Conservation (phyloP, 495 filamentous ascomycete genomes). For the Trichoderma erinaceum region DNA sequence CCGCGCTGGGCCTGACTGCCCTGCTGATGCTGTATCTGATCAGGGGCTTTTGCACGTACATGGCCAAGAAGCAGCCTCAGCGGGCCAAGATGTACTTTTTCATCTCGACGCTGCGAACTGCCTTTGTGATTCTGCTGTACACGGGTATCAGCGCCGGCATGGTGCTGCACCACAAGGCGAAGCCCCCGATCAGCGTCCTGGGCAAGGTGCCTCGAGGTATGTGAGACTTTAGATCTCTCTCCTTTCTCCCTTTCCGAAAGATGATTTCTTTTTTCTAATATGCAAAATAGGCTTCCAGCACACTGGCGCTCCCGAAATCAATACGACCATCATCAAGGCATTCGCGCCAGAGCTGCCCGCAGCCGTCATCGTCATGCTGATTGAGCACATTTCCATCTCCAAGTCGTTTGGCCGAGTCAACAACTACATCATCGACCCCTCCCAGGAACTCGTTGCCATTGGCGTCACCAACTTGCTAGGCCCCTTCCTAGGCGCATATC, state of each 20-base stretch:
- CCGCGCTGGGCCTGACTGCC: conserved; percentile 47
- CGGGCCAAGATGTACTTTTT: conserved; percentile 39
- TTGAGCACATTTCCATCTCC: conserved; percentile 51
- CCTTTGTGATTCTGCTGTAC: conserved; percentile 40
- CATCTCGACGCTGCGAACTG: conserved; percentile 39
- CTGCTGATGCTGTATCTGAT: conserved; percentile 45
- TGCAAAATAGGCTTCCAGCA: conserved; percentile 37
- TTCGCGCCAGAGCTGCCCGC: conserved; percentile 32
- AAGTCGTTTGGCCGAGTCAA: conserved; percentile 50
- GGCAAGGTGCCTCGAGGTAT: conserved; percentile 40
- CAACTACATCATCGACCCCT: conserved; percentile 50
- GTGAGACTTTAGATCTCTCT: conserved; percentile 12
- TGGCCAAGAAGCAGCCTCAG: conserved; percentile 36
- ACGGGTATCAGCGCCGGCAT: conserved; percentile 38
- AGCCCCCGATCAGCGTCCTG: conserved; percentile 37
- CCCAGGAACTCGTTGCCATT: conserved; percentile 49
- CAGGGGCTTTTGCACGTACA: conserved; percentile 37
- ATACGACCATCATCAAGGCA: conserved; percentile 28
- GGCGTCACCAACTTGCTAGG: conserved; percentile 48
- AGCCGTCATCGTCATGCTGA: conserved; percentile 44
- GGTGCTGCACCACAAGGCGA: conserved; percentile 20
- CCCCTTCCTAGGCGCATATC: conserved; percentile 48
- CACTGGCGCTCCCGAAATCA: conserved; percentile 31
- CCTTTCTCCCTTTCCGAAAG: neutral
- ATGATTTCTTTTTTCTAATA: neutral